Conservation (phyloP, 352 stramenopile genomes). For the Peronospora belbahrii region DNA sequence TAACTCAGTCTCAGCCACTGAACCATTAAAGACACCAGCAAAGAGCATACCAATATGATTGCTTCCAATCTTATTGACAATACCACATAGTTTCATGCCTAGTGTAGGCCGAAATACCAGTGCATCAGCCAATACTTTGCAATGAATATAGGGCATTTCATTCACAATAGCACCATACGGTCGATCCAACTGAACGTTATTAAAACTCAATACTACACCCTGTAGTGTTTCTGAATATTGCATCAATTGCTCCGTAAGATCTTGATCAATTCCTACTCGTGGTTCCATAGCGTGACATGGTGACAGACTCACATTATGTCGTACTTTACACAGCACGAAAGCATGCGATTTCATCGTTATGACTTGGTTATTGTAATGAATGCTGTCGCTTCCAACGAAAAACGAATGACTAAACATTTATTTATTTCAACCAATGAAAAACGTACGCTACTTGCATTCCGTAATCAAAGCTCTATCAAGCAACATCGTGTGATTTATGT, state of each 20-base stretch:
- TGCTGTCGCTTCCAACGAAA: constrained; percentile 26
- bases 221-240: constrained; percentile 66
- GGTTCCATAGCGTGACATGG: constrained; percentile 64
- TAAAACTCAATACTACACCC: constrained; percentile 69
- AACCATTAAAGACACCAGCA: constrained; percentile 77
- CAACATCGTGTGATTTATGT: no score
- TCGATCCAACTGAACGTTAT: constrained; percentile 48
- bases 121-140: constrained; percentile 58
- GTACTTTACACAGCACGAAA: constrained; percentile 60
- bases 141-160: constrained; percentile 81
- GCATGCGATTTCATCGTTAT: constrained; percentile 23
- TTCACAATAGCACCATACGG: constrained; percentile 69
- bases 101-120: constrained; percentile 64
- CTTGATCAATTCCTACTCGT: constrained; percentile 63
- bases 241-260: constrained; percentile 70
- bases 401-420: not conserved
- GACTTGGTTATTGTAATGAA: not conserved
- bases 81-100: constrained; percentile 53
- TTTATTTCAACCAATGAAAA: no score
- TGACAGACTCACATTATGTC: constrained; percentile 62
- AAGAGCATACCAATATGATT: constrained; percentile 84
- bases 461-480: no score
- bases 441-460: no score
- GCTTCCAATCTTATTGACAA: constrained; percentile 82
- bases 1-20: constrained; percentile 62